Evolutionary conservation across 257 asterid genomes (phyloP), one percentile per base, ranked within the genome.

Genomic region (Perilla frutescens): DNA sequence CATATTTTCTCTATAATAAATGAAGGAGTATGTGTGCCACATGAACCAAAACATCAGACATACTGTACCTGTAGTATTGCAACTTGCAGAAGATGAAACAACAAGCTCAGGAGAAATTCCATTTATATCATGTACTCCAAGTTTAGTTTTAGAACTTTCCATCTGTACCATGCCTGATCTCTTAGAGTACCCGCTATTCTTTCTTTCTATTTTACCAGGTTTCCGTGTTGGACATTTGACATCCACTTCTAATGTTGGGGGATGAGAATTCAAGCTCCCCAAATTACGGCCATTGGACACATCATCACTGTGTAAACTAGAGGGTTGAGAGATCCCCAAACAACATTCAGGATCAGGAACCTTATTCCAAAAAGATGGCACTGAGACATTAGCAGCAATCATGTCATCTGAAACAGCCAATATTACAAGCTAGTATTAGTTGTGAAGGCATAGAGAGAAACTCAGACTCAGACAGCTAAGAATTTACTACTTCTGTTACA

Each of bases 151-250:
- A 61, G 89, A 81, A 68, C 74, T 72, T 62, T 87, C 90, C 80
- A 80, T 63, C 62, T 79, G 84, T 34, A 72, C 76, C 74, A 78
- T 75, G 85, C 96, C 80, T 65, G 90, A 83, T 71, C 86, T 87
- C 87, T 88, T 92, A 74, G 77, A 64, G 82, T 66, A 73, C 71
- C 85, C 81, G 79, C 76, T 69, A 76, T 73, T 85, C 29, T 76
- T 79, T 79, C 92, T 85, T 45, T 81, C 79, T 64, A 84, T 68
- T 71, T 86, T 88, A 76, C 86, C 81, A 79, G 86, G 71, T 58
- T 75, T 90, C 66, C 72, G 90, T 32, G 72, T 65, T 73, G 50
- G 53, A 74, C 69, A 79, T 72, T 80, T 83, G 70, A 77, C 85
- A 73, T 85, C 87, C 60, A 71, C 44, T 36, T 71, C 83, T 29